A percentile compares a stretch with the other conserved stretches of the same genome.
Conservation (phyloP, 2,329 filamentous ascomycete species). For the Neonectria hederae region DNA sequence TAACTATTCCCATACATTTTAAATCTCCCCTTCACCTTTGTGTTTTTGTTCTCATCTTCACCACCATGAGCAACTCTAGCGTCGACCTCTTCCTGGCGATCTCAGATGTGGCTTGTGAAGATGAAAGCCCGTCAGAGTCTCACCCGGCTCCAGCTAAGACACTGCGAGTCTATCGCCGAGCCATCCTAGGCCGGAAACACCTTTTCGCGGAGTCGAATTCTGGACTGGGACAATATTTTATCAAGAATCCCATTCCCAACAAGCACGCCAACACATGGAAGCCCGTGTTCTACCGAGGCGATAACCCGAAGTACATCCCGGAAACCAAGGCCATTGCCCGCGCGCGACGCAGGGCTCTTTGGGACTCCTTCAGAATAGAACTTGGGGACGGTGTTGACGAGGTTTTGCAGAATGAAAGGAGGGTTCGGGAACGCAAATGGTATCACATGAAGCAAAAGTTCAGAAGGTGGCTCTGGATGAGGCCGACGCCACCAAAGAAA, state of each 20-base stretch:
- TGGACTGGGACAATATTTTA: conserved; percentile 21
- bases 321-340: conserved; percentile 17
- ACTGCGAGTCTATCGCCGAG: conserved; percentile 23
- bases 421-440: background rate
- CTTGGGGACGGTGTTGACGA: conserved; percentile 27
- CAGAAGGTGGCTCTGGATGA: conserved; percentile 14
- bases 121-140: background rate
- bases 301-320: conserved; percentile 32
- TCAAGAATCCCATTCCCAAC: conserved; percentile 30
- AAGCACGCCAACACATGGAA: conserved; percentile 28
- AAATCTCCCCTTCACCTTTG: too few relatives aligned
- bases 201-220: conserved; percentile 18
- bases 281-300: conserved; percentile 28
- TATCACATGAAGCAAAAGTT: conserved; percentile 10
- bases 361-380: conserved; percentile 30
- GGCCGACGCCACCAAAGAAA: conserved; percentile 15
- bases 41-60: too few relatives aligned
- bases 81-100: background rate
- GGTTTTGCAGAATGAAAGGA: conserved; percentile 24
- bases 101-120: background rate
- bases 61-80: background rate
- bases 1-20: too few relatives aligned
- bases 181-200: conserved; percentile 23
- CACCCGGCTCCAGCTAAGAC: conserved; percentile 6
- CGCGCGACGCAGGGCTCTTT: conserved; percentile 17